phyloP scores from a whole-genome alignment of 768 basidiomycete species.

The Pisolithus tinctorius region DNA sequence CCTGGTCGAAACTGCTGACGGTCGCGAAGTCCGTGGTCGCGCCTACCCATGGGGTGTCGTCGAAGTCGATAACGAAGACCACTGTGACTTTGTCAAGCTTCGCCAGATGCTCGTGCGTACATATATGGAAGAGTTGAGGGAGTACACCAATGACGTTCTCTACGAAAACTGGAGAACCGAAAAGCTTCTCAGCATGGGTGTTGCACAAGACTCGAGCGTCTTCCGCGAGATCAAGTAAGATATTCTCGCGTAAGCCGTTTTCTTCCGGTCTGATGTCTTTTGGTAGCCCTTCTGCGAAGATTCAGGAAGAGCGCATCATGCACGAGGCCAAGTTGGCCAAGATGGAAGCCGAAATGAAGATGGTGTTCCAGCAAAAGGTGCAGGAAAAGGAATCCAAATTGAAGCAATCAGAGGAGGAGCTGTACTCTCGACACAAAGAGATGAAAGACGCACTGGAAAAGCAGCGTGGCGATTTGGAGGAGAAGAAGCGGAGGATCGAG shows the following conservation, averaged over 20 bases:
- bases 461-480: constrained; percentile 91
- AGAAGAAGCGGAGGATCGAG: constrained; percentile 96
- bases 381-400: constrained; percentile 99
- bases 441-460: constrained; percentile 99
- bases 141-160: constrained; percentile 91
- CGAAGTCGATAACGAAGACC: constrained; percentile 98
- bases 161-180: constrained; percentile 99
- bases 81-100: constrained; percentile 99
- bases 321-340: constrained; percentile 98
- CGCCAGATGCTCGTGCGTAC: constrained; percentile 99
- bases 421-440: constrained; percentile 97
- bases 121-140: constrained; percentile 98
- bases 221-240: constrained; percentile 99
- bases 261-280: constrained; percentile 9
- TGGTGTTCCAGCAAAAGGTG: constrained; percentile 99
- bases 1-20: constrained; percentile 75
- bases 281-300: constrained; percentile 84
- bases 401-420: constrained; percentile 98
- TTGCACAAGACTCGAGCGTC: constrained; percentile 92
- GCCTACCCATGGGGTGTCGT: constrained; percentile 98
- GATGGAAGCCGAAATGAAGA: constrained; percentile 99
- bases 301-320: constrained; percentile 92
- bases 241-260: neutral
- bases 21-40: constrained; percentile 90
- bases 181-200: constrained; percentile 95